A percentile compares a stretch with the other conserved stretches of the same genome.
phyloP scores from a whole-genome alignment of 805 yeast species.

The Tetrapisispora taiwanensis region DNA sequence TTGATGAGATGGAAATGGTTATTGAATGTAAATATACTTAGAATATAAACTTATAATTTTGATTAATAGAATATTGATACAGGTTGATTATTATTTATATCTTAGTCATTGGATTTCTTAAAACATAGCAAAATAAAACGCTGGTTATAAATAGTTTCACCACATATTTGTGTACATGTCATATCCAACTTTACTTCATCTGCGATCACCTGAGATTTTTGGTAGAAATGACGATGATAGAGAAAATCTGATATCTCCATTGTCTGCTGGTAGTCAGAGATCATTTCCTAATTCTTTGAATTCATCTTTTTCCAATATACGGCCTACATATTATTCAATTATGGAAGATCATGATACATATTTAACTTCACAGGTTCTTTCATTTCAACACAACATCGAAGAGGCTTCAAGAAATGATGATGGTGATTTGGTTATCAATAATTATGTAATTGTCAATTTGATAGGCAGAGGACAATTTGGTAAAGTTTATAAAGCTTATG shows the following conservation, averaged over 20 bases:
- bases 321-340: slow-evolving; percentile 13
- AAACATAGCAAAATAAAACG: no score
- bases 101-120: no score
- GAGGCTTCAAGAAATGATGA: slow-evolving; percentile 2
- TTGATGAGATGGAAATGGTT: no score
- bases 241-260: background rate
- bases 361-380: slow-evolving; percentile 6
- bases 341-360: slow-evolving; percentile 8
- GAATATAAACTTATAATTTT: no score
- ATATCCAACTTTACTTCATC: background rate
- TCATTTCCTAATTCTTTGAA: background rate
- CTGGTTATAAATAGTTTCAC: no score
- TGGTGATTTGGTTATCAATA: slow-evolving; percentile 7
- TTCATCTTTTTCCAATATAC: slow-evolving; percentile 1
- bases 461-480: slow-evolving; percentile 28
- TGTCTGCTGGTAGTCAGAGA: background rate
- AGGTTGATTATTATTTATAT: no score
- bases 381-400: slow-evolving; percentile 5
- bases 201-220: background rate
- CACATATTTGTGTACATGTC: background rate
- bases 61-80: no score
- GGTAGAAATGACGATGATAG: background rate
- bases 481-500: slow-evolving; percentile 21
- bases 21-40: no score
- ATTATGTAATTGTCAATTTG: slow-evolving; percentile 10